Conservation (phyloP, 352 stramenopile species). For the Phytophthora agathidicida region DNA sequence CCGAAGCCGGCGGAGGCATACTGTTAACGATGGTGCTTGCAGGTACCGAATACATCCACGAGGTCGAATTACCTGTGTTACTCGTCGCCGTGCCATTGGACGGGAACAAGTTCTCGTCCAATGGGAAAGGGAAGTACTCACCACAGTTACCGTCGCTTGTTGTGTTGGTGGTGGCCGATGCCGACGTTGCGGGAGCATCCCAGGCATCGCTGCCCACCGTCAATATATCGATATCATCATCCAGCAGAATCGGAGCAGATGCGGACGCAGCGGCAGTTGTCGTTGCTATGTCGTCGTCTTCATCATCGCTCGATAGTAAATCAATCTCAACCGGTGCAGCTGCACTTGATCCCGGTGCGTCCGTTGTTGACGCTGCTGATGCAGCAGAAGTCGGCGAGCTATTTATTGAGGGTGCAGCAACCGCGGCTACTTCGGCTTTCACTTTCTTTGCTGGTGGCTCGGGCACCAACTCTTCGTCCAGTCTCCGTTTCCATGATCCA, state of each 20-base stretch:
- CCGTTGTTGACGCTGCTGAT: slow-evolving; percentile 12
- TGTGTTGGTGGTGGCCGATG: slow-evolving; percentile 20
- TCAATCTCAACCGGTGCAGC: slow-evolving; percentile 72
- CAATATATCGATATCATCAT: slow-evolving; percentile 69
- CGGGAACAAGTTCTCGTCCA: slow-evolving; percentile 67
- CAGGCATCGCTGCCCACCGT: slow-evolving; percentile 72
- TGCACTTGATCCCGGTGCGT: slow-evolving; percentile 29
- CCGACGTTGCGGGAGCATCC: slow-evolving; percentile 42
- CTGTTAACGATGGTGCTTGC: slow-evolving; percentile 41
- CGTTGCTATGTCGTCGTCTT: slow-evolving; percentile 33
- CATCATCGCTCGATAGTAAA: slow-evolving; percentile 73
- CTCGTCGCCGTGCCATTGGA: slow-evolving; percentile 25
- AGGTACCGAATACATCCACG: slow-evolving; percentile 43
- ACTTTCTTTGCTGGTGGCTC: slow-evolving; percentile 57
- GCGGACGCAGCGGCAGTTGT: slow-evolving; percentile 8
- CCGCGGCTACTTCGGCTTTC: slow-evolving; percentile 52
- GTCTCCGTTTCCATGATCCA: slow-evolving; percentile 75
- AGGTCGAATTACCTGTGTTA: slow-evolving; percentile 19
- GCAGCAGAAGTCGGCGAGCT: slow-evolving; percentile 9
- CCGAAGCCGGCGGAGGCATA: slow-evolving; percentile 20
- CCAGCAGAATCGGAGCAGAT: slow-evolving; percentile 45
- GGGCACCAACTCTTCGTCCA: slow-evolving; percentile 51
- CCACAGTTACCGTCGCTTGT: slow-evolving; percentile 37
- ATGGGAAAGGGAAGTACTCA: slow-evolving; percentile 59
- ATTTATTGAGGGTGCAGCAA: slow-evolving; percentile 8